Evolutionary conservation across 148 eudicot species (phyloP).

Genomic region (Vaccinium darrowii): DNA sequence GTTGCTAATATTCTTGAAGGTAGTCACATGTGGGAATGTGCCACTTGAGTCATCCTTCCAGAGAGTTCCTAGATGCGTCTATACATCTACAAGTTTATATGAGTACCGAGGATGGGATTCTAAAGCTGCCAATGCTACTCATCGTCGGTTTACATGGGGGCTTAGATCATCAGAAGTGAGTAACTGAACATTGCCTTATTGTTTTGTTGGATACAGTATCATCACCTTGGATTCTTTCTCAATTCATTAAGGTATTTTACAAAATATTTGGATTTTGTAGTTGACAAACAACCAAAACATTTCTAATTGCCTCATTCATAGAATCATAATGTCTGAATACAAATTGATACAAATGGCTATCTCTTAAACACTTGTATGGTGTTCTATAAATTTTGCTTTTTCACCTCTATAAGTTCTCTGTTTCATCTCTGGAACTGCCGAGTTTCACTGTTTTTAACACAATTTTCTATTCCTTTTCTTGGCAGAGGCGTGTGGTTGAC

Average conservation of each 20-base stretch:
- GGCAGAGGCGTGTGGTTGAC: conserved; percentile 92
- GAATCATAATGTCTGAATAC: neutral
- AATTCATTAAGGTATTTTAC: neutral
- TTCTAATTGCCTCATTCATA: neutral
- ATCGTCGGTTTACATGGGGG: conserved; percentile 95
- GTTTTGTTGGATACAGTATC: neutral
- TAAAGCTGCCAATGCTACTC: conserved; percentile 77
- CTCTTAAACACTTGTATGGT: neutral
- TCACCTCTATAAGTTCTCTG: neutral
- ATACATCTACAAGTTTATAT: conserved; percentile 72
- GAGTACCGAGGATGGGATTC: conserved; percentile 92
- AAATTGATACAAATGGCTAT: neutral
- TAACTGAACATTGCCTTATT: neutral
- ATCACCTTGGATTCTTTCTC: neutral
- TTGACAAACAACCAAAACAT: neutral
- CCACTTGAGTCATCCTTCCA: conserved; percentile 89
- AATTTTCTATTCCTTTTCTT: conserved; percentile 7
- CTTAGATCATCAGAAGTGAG: conserved; percentile 77
- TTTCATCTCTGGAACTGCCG: neutral
- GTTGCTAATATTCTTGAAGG: conserved; percentile 36
- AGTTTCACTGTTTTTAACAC: neutral
- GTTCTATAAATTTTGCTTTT: neutral
- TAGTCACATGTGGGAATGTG: conserved; percentile 95
- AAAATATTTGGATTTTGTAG: neutral
- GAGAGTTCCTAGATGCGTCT: conserved; percentile 83